These are phyloP conservation scores for Globisporangium ultimum DNA, from an alignment of 352 stramenopile species.

Conservation along the genomic window DNA sequence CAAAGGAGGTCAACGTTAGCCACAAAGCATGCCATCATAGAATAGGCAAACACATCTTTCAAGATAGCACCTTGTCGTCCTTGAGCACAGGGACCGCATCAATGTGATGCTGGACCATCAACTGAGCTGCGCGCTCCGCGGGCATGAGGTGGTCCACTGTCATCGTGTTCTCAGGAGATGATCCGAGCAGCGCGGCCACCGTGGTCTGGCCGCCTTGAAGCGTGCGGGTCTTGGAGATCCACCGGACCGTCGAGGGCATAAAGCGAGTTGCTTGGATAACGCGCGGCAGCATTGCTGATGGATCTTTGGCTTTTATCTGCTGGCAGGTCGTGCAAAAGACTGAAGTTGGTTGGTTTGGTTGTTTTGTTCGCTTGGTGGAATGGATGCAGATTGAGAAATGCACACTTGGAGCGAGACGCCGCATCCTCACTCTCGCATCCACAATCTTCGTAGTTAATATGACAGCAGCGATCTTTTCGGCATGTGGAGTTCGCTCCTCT, in stretches of 20 bases:
- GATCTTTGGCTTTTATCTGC: neutral
- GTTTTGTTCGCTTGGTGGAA: neutral
- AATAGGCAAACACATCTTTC: neutral
- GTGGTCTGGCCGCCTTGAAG: conserved; percentile 11
- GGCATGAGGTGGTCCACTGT: conserved; percentile 34
- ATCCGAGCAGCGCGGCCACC: conserved; percentile 7
- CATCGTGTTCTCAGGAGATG: neutral
- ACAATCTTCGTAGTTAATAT: too few relatives aligned
- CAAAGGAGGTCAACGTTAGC: neutral
- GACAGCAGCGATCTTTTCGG: too few relatives aligned
- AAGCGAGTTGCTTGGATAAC: neutral
- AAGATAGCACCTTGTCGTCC: conserved; percentile 20
- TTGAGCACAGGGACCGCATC: conserved; percentile 33
- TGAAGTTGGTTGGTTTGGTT: neutral
- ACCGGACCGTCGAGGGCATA: conserved; percentile 3
- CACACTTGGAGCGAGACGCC: too few relatives aligned
- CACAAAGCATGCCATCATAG: neutral
- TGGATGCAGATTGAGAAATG: too few relatives aligned
- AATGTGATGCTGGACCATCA: conserved; percentile 36
- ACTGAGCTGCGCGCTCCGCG: conserved; percentile 25
- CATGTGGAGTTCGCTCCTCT: too few relatives aligned
- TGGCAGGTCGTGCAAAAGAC: neutral
- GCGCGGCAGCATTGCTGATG: conserved; percentile 4
- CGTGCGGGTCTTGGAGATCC: conserved; percentile 6
- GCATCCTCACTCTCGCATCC: too few relatives aligned